These are phyloP conservation scores for Bolboschoenoplectus hybrid DNA, from an alignment of 202 grass and related monocot species.

Conservation along the genomic window DNA sequence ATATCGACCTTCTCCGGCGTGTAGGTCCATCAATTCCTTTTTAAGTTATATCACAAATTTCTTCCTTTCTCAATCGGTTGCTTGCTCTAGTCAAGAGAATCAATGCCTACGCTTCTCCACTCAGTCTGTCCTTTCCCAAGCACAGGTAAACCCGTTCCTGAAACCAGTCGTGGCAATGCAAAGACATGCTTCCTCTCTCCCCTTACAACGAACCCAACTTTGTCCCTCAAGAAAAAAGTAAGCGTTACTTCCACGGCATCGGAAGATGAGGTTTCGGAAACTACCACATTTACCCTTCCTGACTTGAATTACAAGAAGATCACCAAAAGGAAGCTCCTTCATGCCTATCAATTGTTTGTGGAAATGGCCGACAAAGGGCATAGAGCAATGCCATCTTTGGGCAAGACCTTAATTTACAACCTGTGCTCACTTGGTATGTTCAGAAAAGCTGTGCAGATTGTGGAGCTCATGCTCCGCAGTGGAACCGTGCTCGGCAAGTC, in stretches of 20 bases:
- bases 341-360: background rate
- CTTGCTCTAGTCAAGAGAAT: background rate
- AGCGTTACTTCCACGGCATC: background rate
- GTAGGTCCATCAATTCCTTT: background rate
- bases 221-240: background rate
- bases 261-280: background rate
- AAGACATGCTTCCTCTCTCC: slow-evolving; percentile 2
- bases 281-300: background rate
- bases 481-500: slow-evolving; percentile 31
- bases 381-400: slow-evolving; percentile 23
- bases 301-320: background rate
- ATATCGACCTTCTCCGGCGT: too few relatives aligned
- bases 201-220: slow-evolving; percentile 3
- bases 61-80: background rate
- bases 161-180: background rate
- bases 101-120: slow-evolving; percentile 20
- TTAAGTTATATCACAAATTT: background rate
- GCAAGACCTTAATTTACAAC: slow-evolving; percentile 41
- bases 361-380: slow-evolving; percentile 27
- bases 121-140: slow-evolving; percentile 27
- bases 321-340: background rate
- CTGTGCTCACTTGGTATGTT: slow-evolving; percentile 37
- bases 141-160: background rate
- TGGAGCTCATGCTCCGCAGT: slow-evolving; percentile 42
- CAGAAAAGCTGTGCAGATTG: slow-evolving; percentile 43